These are phyloP conservation scores for Cerrena zonata DNA, from an alignment of 1,284 basidiomycete genomes.

Conservation along the genomic window DNA sequence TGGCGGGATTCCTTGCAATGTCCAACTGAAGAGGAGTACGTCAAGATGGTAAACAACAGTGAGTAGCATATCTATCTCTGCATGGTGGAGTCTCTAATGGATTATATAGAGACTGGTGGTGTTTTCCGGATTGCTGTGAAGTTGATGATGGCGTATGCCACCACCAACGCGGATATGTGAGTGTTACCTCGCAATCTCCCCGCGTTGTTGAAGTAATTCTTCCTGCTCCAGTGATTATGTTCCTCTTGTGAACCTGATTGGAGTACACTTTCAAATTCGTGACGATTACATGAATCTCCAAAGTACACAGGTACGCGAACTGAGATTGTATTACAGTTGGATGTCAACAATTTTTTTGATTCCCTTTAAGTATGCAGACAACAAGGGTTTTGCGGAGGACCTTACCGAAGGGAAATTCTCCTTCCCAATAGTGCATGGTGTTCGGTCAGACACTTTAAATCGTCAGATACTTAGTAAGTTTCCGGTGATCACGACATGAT, in stretches of 20 bases:
- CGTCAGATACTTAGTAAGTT: conserved; percentile 76
- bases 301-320: conserved; percentile 76
- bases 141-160: conserved; percentile 89
- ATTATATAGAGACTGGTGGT: conserved; percentile 81
- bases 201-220: neutral
- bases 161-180: conserved; percentile 58
- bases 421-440: conserved; percentile 88
- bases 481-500: neutral
- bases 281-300: conserved; percentile 98
- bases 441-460: conserved; percentile 70
- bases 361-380: conserved; percentile 68
- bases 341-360: conserved; percentile 2
- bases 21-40: conserved; percentile 91
- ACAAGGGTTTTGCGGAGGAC: conserved; percentile 95
- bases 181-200: conserved; percentile 24
- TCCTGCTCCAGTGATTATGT: conserved; percentile 67
- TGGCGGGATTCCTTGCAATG: conserved; percentile 92
- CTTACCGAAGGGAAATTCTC: conserved; percentile 95
- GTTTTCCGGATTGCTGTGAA: conserved; percentile 90
- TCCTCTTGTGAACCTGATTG: conserved; percentile 89
- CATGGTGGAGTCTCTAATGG: conserved; percentile 12
- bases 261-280: conserved; percentile 91
- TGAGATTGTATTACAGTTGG: conserved; percentile 23
- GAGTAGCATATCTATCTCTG: conserved; percentile 25
- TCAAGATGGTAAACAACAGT: conserved; percentile 97